A percentile compares a stretch with the other conserved stretches of the same genome.
Evolutionary conservation across 345 rosid genomes (phyloP).

Genomic region (Citrus unshiu): DNA sequence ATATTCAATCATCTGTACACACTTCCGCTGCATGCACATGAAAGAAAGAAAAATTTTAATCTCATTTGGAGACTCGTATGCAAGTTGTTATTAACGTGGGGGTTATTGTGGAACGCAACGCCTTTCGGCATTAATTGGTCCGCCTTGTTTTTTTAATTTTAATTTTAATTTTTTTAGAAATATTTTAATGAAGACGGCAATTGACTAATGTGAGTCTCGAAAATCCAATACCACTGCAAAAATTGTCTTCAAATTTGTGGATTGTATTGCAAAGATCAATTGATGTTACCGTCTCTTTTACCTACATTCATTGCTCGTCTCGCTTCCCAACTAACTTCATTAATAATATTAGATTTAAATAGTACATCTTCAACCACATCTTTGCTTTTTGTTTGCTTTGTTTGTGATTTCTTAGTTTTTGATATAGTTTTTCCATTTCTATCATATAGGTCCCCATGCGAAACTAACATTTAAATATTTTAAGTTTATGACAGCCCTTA

Average conservation of each 20-base stretch:
- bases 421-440: too few species aligned
- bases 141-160: neutral
- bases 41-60: too few species aligned
- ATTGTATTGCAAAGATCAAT: neutral
- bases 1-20: too few species aligned
- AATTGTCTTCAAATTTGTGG: neutral
- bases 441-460: too few species aligned
- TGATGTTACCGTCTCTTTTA: neutral
- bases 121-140: neutral
- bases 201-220: neutral
- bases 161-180: too few species aligned
- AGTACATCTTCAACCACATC: too few species aligned
- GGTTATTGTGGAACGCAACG: too few species aligned
- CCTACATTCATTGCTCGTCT: slow-evolving; percentile 10
- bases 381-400: too few species aligned
- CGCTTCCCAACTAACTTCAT: slow-evolving; percentile 9
- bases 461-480: too few species aligned
- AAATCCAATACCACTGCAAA: neutral
- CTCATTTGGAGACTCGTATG: neutral
- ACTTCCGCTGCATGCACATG: neutral
- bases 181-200: neutral
- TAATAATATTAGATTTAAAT: neutral
- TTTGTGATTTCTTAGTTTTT: too few species aligned
- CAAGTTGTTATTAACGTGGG: too few species aligned
- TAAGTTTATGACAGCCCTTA: too few species aligned